These are phyloP conservation scores for Petunia secreta DNA, from an alignment of 257 asterid species.

Conservation along the genomic window DNA sequence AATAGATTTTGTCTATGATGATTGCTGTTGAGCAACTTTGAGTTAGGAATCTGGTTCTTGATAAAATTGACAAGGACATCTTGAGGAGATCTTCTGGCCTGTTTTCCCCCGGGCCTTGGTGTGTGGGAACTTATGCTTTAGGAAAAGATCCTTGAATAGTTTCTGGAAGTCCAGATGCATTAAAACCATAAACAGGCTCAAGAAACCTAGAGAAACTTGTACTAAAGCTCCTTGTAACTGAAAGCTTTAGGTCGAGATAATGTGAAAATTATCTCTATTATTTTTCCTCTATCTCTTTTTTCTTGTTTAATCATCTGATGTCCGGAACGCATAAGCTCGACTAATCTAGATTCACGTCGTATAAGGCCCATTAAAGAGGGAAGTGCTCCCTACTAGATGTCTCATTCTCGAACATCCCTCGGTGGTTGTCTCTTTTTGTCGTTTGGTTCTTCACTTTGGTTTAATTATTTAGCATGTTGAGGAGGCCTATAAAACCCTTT, in stretches of 20 bases:
- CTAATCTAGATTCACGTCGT: no score
- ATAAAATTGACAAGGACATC: slow-evolving; percentile 62
- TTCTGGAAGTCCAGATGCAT: slow-evolving; percentile 53
- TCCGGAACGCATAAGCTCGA: no score
- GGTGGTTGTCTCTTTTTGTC: neutral
- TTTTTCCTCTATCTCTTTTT: neutral
- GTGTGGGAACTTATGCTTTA: slow-evolving; percentile 48
- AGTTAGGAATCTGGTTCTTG: slow-evolving; percentile 47
- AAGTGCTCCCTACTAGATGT: no score
- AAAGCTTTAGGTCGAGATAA: slow-evolving; percentile 75
- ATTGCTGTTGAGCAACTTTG: neutral
- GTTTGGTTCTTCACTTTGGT: neutral
- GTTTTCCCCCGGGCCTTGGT: slow-evolving; percentile 84
- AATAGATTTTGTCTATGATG: neutral
- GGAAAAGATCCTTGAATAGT: slow-evolving; percentile 59
- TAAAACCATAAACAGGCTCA: slow-evolving; percentile 69
- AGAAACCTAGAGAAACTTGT: slow-evolving; percentile 77
- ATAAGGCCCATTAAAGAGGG: no score
- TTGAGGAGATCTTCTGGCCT: slow-evolving; percentile 45
- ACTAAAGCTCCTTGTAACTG: slow-evolving; percentile 66
- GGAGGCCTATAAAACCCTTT: no score
- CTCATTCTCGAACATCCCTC: no score
- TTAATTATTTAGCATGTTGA: neutral
- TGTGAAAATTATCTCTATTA: slow-evolving; percentile 48
- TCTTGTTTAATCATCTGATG: neutral